Percentiles rank a stretch among this genome's conserved stretches.
Conservation (phyloP, 192 early-diverging fungal genomes). For the Coemansia javaensis region DNA sequence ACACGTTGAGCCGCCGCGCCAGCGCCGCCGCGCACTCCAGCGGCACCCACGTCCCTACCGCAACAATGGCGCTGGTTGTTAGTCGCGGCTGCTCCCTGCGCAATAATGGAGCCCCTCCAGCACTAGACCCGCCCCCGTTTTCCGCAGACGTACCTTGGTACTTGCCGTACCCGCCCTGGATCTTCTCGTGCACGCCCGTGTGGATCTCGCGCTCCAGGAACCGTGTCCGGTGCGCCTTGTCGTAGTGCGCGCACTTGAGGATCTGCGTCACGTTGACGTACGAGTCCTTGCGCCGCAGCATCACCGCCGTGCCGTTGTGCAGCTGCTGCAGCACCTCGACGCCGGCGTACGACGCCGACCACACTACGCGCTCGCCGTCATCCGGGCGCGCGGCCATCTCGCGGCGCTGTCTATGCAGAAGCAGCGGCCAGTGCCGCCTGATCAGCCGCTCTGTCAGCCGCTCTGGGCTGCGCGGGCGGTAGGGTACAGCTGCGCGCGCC, state of each 20-base stretch:
- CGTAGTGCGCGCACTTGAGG: slow-evolving; percentile 82
- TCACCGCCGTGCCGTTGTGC: slow-evolving; percentile 66
- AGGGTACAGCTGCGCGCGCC: too few relatives aligned
- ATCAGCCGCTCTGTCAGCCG: too few relatives aligned
- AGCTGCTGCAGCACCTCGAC: slow-evolving; percentile 78
- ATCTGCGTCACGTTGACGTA: slow-evolving; percentile 92
- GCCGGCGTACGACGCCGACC: slow-evolving; percentile 56
- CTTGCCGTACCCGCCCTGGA: slow-evolving; percentile 94
- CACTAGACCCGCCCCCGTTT: too few relatives aligned
- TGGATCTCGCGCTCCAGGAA: slow-evolving; percentile 85
- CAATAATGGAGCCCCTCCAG: not conserved
- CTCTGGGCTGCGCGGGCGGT: too few relatives aligned
- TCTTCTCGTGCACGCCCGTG: slow-evolving; percentile 80
- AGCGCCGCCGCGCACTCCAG: slow-evolving; percentile 35
- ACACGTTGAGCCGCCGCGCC: slow-evolving; percentile 34
- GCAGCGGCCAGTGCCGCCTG: too few relatives aligned
- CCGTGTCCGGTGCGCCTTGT: slow-evolving; percentile 80
- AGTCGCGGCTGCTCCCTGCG: not conserved
- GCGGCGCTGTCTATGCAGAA: too few relatives aligned
- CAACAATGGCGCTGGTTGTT: too few relatives aligned
- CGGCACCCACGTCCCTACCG: slow-evolving; percentile 54
- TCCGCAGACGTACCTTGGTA: slow-evolving; percentile 83
- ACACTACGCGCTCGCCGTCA: slow-evolving; percentile 25
- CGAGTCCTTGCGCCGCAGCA: slow-evolving; percentile 74
- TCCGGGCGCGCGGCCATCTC: too few relatives aligned